Evolutionary conservation across 2,329 filamentous ascomycete genomes (phyloP), one percentile per base, ranked within the genome.

Genomic region (Hypoxylon sp.): DNA sequence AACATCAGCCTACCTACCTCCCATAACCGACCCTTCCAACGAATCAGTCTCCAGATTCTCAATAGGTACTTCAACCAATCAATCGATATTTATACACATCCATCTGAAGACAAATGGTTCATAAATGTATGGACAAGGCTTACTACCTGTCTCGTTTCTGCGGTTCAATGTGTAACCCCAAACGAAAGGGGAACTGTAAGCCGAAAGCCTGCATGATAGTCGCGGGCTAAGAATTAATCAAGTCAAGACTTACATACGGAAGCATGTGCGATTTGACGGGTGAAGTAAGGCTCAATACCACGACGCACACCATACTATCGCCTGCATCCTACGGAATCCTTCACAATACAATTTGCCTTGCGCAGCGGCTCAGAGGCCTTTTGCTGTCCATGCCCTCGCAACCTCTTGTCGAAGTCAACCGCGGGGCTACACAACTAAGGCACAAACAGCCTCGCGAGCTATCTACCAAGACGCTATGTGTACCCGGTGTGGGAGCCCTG

Each of bases 161-260:
- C 37, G 6, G n/a, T 42, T 42, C 37, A 42, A 19, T n/a, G 17
- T 42, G 37, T 17, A n/a, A n/a, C 37, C n/a, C 8, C 17, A n/a
- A n/a, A 17, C n/a, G 37, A 42, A 42, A 42, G 37, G n/a, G 17
- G 37, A n/a, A 42, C 6, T n/a, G 6, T 42, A n/a, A 42, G 15
- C 37, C 37, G 37, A 19, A n/a, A 42, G 37, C 37, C 37, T 42
- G 37, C 37, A 42, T n/a, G n/a, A 42, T 8, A 42, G 37, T 42
- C 37, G 1, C 17, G 17, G 37, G 15, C 37, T 15, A 39, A 39
- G 37, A 39, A n/a, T 39, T 39, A 4, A 15, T 39, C n/a, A n/a
- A n/a, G n/a, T 39, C 15, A 17, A 39, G 37, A 15, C 37, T n/a
- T 17, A 15, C 37, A 39, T 17, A 15, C 37, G 37, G 13, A 39